These are phyloP conservation scores for Diaporthe eres DNA, from an alignment of 2,329 filamentous ascomycete species.

Conservation along the genomic window DNA sequence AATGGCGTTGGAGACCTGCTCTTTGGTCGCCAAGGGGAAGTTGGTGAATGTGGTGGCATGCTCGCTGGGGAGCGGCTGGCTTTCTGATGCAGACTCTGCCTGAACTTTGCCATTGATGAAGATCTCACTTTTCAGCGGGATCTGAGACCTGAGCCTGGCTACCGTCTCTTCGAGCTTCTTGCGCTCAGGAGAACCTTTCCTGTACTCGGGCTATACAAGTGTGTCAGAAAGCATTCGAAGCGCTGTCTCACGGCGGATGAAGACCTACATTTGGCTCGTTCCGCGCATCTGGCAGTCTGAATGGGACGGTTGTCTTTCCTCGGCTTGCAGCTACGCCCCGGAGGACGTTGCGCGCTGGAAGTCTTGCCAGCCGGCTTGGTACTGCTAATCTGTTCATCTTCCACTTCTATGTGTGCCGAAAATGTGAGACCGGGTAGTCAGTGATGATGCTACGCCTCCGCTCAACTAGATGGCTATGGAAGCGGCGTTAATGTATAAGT, in stretches of 20 bases:
- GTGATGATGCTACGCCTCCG: background rate
- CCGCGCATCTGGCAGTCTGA: slow-evolving; percentile 50
- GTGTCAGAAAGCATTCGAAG: background rate
- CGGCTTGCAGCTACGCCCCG: slow-evolving; percentile 13
- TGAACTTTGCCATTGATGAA: slow-evolving; percentile 51
- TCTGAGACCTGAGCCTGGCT: slow-evolving; percentile 48
- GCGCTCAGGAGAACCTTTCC: slow-evolving; percentile 50
- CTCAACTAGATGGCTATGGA: background rate
- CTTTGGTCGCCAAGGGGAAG: slow-evolving; percentile 53
- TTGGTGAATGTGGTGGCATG: slow-evolving; percentile 53
- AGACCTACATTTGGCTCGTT: slow-evolving; percentile 52
- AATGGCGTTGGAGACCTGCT: slow-evolving; percentile 85
- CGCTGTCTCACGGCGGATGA: background rate
- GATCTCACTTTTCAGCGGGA: slow-evolving; percentile 51
- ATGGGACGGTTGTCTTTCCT: slow-evolving; percentile 48
- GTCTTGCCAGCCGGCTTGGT: slow-evolving; percentile 21
- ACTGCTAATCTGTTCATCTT: slow-evolving; percentile 16
- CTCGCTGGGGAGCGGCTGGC: slow-evolving; percentile 54
- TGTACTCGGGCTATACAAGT: slow-evolving; percentile 47
- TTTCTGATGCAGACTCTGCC: slow-evolving; percentile 45
- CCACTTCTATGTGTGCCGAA: background rate
- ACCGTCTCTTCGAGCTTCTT: slow-evolving; percentile 49
- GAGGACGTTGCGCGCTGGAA: slow-evolving; percentile 6
- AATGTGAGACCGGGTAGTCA: background rate
- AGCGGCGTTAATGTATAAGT: background rate